These are phyloP conservation scores for Aechmea fasciata DNA, from an alignment of 176 grass and related monocot genomes.

Conservation along the genomic window DNA sequence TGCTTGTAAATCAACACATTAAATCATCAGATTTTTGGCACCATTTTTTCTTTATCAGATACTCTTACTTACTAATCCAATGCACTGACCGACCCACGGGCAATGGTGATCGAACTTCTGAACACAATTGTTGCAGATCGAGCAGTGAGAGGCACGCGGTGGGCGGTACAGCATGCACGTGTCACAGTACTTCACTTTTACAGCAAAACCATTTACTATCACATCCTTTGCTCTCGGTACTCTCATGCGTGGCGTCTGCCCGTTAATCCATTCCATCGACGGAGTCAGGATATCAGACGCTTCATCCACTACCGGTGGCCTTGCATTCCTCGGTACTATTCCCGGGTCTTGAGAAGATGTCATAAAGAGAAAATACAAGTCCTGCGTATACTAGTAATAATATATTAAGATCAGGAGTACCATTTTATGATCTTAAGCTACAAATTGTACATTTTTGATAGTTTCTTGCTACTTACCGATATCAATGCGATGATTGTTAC, in stretches of 20 bases:
- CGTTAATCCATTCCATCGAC: slow-evolving; percentile 53
- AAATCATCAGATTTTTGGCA: too few species aligned
- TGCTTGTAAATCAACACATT: too few species aligned
- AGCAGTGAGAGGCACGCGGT: slow-evolving; percentile 50
- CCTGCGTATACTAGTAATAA: slow-evolving; percentile 23
- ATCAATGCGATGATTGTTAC: slow-evolving; percentile 26
- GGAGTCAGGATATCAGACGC: slow-evolving; percentile 17
- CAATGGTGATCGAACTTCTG: slow-evolving; percentile 76
- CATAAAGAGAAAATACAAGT: slow-evolving; percentile 41
- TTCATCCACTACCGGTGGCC: slow-evolving; percentile 42
- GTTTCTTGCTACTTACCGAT: slow-evolving; percentile 14
- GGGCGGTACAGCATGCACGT: slow-evolving; percentile 53
- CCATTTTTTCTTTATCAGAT: too few species aligned
- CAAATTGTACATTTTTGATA: background rate
- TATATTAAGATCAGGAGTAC: background rate
- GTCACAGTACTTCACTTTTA: slow-evolving; percentile 60
- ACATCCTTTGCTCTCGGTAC: slow-evolving; percentile 33
- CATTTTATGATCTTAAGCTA: background rate
- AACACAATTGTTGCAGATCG: slow-evolving; percentile 62
- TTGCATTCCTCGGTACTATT: slow-evolving; percentile 50
- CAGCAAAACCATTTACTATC: slow-evolving; percentile 27
- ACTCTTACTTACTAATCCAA: slow-evolving; percentile 39
- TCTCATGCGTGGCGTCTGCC: slow-evolving; percentile 35
- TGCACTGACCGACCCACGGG: slow-evolving; percentile 76
- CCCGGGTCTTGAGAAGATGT: slow-evolving; percentile 51